phyloP scores from a whole-genome alignment of 2,329 filamentous ascomycete species.

The Ceratocystis albifundus region DNA sequence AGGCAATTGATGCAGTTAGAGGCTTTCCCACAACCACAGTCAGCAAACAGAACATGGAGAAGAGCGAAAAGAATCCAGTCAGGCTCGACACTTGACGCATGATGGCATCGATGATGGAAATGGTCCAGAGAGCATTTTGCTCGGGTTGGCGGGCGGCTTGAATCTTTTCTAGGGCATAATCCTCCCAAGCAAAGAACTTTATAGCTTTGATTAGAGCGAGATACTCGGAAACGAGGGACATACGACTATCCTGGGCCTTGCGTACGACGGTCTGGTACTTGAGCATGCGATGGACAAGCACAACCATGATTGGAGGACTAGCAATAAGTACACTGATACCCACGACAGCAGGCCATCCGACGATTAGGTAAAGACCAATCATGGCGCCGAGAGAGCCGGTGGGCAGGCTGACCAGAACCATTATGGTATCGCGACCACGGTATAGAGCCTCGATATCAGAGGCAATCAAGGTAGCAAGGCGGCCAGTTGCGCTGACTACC shows the following conservation, averaged over 20 bases:
- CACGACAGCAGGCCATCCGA: slow-evolving; percentile 45
- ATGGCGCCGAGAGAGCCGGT: slow-evolving; percentile 39
- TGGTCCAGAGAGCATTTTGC: slow-evolving; percentile 43
- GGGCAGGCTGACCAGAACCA: slow-evolving; percentile 37
- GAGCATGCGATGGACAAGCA: slow-evolving; percentile 41
- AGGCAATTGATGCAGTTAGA: slow-evolving; percentile 46
- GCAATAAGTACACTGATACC: slow-evolving; percentile 40
- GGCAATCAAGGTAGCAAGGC: slow-evolving; percentile 46
- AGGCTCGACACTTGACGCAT: slow-evolving; percentile 41
- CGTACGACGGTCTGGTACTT: slow-evolving; percentile 42
- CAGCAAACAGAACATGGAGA: slow-evolving; percentile 44
- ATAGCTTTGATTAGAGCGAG: slow-evolving; percentile 46
- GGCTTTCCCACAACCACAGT: slow-evolving; percentile 38
- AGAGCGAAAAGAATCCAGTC: slow-evolving; percentile 41
- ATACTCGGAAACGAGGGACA: slow-evolving; percentile 48
- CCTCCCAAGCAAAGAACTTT: slow-evolving; percentile 52
- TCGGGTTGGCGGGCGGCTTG: slow-evolving; percentile 40
- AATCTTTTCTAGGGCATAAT: slow-evolving; percentile 41
- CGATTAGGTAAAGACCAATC: slow-evolving; percentile 42
- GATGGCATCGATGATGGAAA: slow-evolving; percentile 38
- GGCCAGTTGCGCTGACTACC: slow-evolving; percentile 37
- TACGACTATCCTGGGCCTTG: slow-evolving; percentile 44
- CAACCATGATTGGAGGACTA: slow-evolving; percentile 40
- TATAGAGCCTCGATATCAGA: slow-evolving; percentile 47
- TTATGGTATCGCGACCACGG: slow-evolving; percentile 40